A percentile compares a stretch with the other conserved stretches of the same genome.
Conservation (phyloP, 208 protist species). For the Phytomonas sp. region DNA sequence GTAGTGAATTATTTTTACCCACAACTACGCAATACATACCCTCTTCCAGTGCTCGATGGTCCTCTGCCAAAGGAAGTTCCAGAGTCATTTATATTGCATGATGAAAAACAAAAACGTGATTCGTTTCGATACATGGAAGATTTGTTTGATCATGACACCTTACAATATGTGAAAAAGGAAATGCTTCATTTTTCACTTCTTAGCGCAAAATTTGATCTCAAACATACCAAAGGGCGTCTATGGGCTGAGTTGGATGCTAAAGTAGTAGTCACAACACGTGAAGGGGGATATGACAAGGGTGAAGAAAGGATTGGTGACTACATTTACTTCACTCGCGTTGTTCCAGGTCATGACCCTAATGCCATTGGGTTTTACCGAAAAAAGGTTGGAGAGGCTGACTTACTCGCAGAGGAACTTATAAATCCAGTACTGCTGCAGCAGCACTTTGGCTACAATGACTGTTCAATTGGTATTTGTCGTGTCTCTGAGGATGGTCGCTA, state of each 20-base stretch:
- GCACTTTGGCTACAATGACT: constrained; percentile 86
- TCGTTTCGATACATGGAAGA: constrained; percentile 88
- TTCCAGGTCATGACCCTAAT: constrained; percentile 60
- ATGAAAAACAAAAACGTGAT: constrained; percentile 38
- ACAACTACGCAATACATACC: constrained; percentile 57
- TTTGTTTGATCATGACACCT: constrained; percentile 73
- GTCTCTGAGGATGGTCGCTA: constrained; percentile 85
- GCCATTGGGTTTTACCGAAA: constrained; percentile 88
- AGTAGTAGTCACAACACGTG: constrained; percentile 73
- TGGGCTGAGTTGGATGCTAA: constrained; percentile 84
- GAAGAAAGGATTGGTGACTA: constrained; percentile 87
- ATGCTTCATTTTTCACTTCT: constrained; percentile 58
- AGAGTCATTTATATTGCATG: constrained; percentile 44
- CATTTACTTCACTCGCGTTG: constrained; percentile 82
- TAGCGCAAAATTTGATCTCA: constrained; percentile 77
- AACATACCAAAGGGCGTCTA: constrained; percentile 70
- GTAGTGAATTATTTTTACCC: constrained; percentile 64
- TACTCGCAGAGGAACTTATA: constrained; percentile 87
- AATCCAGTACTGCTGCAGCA: constrained; percentile 76
- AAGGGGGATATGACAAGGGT: constrained; percentile 87
- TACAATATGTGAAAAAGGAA: constrained; percentile 59
- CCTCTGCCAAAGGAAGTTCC: constrained; percentile 56
- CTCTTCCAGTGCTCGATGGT: constrained; percentile 69
- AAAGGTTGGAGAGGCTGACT: constrained; percentile 71
- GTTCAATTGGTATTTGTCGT: constrained; percentile 78